These are phyloP conservation scores for Helminthosporium solani DNA, from an alignment of 2,329 filamentous ascomycete species.

Conservation along the genomic window DNA sequence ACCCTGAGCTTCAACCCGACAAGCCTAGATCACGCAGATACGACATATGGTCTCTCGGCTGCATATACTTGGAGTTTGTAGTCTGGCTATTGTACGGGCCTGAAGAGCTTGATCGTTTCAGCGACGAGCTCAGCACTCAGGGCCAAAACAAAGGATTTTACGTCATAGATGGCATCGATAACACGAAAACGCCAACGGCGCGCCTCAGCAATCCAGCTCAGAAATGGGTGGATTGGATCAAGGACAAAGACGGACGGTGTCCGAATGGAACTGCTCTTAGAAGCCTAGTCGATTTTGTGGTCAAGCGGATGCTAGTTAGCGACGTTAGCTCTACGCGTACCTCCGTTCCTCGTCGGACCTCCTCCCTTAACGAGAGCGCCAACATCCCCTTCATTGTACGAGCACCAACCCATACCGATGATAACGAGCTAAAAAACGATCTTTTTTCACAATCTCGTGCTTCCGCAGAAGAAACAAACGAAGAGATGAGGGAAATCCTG, in stretches of 20 bases:
- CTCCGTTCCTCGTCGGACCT: background rate
- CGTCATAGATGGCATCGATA: slow-evolving; percentile 3
- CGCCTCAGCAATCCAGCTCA: slow-evolving; percentile 5
- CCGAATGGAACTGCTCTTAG: slow-evolving; percentile 9
- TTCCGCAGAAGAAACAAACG: too few relatives aligned
- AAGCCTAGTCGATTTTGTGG: slow-evolving; percentile 5
- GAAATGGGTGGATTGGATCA: slow-evolving; percentile 11
- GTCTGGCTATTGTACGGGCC: slow-evolving; percentile 17
- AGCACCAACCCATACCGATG: too few relatives aligned
- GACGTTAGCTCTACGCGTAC: background rate
- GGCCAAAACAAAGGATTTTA: background rate
- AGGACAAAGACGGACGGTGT: slow-evolving; percentile 8
- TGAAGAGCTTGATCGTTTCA: slow-evolving; percentile 4
- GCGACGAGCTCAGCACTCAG: slow-evolving; percentile 1
- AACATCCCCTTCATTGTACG: too few relatives aligned
- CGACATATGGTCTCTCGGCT: slow-evolving; percentile 20
- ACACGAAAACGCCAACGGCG: background rate
- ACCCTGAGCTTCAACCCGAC: slow-evolving; percentile 3
- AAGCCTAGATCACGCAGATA: slow-evolving; percentile 7
- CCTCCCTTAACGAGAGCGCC: too few relatives aligned
- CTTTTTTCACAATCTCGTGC: too few relatives aligned
- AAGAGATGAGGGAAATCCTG: too few relatives aligned
- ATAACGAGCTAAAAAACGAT: too few relatives aligned
- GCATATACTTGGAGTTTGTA: slow-evolving; percentile 15
- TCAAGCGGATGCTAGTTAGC: slow-evolving; percentile 6